phyloP scores from a whole-genome alignment of 202 grass and related monocot genomes.

The Elaeis oleifera region DNA sequence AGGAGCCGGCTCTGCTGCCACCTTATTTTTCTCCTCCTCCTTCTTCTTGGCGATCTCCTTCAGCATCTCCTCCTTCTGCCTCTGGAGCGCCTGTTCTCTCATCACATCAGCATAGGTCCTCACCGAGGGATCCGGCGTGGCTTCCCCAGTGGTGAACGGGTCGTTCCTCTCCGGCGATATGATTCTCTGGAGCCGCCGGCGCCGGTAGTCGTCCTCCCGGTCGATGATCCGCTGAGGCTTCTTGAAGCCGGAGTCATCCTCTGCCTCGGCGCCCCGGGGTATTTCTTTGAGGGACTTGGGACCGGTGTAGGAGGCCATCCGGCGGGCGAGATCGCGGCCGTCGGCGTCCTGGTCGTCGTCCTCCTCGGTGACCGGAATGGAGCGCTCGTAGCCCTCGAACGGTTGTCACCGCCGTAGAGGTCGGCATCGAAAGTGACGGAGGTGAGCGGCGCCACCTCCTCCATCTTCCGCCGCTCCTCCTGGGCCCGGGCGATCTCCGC shows the following conservation, averaged over 20 bases:
- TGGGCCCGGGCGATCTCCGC: constrained; percentile 64
- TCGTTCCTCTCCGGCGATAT: constrained; percentile 87
- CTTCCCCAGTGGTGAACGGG: constrained; percentile 67
- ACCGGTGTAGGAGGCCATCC: constrained; percentile 62
- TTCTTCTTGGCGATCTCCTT: constrained; percentile 73
- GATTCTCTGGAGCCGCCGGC: constrained; percentile 58
- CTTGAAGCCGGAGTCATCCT: constrained; percentile 43
- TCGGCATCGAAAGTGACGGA: constrained; percentile 81
- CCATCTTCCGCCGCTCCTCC: constrained; percentile 78
- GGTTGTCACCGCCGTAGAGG: constrained; percentile 63
- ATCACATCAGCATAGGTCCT: constrained; percentile 74
- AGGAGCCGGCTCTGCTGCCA: constrained; percentile 27
- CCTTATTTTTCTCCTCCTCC: constrained; percentile 76
- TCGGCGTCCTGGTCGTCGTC: constrained; percentile 45
- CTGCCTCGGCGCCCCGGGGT: constrained; percentile 50
- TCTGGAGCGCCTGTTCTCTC: constrained; percentile 58
- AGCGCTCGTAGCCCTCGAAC: constrained; percentile 75
- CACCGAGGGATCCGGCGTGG: constrained; percentile 71
- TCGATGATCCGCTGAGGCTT: constrained; percentile 69
- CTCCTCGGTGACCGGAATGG: constrained; percentile 60
- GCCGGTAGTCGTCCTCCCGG: constrained; percentile 84
- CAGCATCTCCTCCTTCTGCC: constrained; percentile 69
- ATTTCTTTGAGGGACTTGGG: constrained; percentile 60
- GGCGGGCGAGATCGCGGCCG: constrained; percentile 42
- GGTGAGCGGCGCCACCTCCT: constrained; percentile 67